Conservation (phyloP, 1,284 basidiomycete species). For the Melampsora larici-populina region DNA sequence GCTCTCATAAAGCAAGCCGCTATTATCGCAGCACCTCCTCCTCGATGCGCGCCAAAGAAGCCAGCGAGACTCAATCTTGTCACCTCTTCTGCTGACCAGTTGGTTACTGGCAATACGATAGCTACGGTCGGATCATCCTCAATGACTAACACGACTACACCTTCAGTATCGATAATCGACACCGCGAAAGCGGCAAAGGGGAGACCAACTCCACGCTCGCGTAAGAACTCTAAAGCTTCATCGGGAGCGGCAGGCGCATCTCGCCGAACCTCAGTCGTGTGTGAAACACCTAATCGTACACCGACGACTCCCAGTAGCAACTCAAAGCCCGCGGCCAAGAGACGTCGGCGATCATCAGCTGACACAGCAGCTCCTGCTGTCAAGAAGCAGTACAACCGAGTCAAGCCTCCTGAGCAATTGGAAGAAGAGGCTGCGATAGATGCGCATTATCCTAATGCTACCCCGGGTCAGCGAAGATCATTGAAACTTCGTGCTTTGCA, state of each 20-base stretch:
- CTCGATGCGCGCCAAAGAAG: not conserved
- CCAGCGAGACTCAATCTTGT: not conserved
- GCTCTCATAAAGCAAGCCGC: not conserved
- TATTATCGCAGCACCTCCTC: not conserved
- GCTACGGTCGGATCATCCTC: not conserved
- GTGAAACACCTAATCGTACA: not conserved
- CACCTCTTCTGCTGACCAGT: not conserved
- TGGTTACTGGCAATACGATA: not conserved
- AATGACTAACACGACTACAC: not conserved
- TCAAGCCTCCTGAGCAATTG: slow-evolving; percentile 31
- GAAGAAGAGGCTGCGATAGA: slow-evolving; percentile 37
- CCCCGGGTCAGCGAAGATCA: slow-evolving; percentile 14
- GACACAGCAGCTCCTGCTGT: slow-evolving; percentile 8
- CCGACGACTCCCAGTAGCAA: not conserved
- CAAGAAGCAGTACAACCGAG: slow-evolving; percentile 1
- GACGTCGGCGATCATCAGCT: slow-evolving; percentile 12
- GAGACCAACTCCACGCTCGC: not conserved
- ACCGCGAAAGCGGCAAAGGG: not conserved
- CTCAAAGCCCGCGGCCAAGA: slow-evolving; percentile 5
- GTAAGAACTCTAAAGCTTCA: not conserved
- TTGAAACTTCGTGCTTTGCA: slow-evolving; percentile 39
- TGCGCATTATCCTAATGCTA: slow-evolving; percentile 28
- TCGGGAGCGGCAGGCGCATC: not conserved
- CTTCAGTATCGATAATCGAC: not conserved
- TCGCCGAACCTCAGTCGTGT: not conserved